Conservation (phyloP, 306 rosid genomes). For the Trifolium subterraneum region DNA sequence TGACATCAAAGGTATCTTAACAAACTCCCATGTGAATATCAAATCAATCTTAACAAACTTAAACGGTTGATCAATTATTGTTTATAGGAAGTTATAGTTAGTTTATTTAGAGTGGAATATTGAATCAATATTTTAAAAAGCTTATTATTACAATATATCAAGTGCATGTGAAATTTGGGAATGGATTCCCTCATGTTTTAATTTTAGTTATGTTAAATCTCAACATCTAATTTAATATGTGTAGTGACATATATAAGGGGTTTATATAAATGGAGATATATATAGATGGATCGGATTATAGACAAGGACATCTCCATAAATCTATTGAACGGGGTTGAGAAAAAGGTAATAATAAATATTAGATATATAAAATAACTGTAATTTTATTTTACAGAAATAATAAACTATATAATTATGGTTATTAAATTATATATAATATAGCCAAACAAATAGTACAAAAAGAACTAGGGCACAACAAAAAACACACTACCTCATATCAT, state of each 20-base stretch:
- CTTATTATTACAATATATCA: neutral
- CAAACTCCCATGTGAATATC: constrained; percentile 46
- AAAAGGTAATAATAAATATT: too few relatives aligned
- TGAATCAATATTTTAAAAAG: neutral
- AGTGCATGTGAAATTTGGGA: constrained; percentile 2
- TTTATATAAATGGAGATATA: neutral
- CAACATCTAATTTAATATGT: neutral
- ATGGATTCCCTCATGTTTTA: constrained; percentile 2
- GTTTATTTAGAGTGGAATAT: neutral
- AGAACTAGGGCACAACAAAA: too few relatives aligned
- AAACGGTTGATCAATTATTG: constrained; percentile 36
- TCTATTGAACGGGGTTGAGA: too few relatives aligned
- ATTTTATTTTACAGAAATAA: too few relatives aligned
- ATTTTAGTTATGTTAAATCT: neutral
- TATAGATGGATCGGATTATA: neutral
- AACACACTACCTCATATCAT: too few relatives aligned
- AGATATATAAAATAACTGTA: too few relatives aligned
- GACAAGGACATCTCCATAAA: too few relatives aligned
- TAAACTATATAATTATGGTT: too few relatives aligned
- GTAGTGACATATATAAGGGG: neutral
- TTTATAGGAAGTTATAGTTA: neutral
- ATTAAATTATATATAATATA: too few relatives aligned
- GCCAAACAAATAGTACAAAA: too few relatives aligned
- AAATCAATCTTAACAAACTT: constrained; percentile 50
- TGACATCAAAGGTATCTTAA: constrained; percentile 43